phyloP scores from a whole-genome alignment of 495 filamentous ascomycete species.

The Penicillium goetzii region DNA sequence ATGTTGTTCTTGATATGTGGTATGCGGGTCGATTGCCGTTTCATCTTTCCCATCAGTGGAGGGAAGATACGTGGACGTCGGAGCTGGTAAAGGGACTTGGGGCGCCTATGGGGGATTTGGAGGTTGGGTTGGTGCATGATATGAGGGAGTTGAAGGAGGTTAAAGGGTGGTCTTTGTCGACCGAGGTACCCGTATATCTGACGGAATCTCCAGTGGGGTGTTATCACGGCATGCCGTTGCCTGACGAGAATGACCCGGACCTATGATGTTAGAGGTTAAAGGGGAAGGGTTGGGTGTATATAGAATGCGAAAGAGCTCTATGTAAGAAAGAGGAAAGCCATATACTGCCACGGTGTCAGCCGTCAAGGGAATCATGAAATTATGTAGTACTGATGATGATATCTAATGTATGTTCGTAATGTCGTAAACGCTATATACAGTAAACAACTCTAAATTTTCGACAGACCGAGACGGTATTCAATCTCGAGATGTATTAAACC shows the following conservation, averaged over 20 bases:
- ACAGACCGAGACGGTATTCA: not conserved
- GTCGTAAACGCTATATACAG: not conserved
- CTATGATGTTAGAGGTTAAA: not conserved
- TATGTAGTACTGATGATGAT: not conserved
- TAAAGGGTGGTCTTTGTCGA: not conserved
- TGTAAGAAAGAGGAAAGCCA: not conserved
- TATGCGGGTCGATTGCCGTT: not conserved
- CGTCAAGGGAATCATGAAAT: not conserved
- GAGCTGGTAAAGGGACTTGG: slow-evolving; percentile 6
- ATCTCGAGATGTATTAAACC: not conserved
- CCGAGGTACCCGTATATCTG: not conserved
- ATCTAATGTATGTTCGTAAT: not conserved
- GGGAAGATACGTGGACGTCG: slow-evolving; percentile 7
- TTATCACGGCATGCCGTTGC: not conserved
- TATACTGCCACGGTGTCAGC: not conserved
- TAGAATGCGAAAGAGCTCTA: not conserved
- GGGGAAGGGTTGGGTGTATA: not conserved
- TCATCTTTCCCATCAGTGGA: not conserved
- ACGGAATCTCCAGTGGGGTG: no score
- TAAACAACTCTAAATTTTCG: not conserved
- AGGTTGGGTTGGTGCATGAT: not conserved
- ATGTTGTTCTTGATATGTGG: slow-evolving; percentile 14
- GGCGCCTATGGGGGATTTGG: slow-evolving; percentile 2
- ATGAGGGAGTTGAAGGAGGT: slow-evolving; percentile 10
- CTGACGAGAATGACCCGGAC: not conserved